Percentiles rank a stretch among this genome's conserved stretches.
Conservation (phyloP, 78 protist genomes). For the Chrysochromulina tobinii region DNA sequence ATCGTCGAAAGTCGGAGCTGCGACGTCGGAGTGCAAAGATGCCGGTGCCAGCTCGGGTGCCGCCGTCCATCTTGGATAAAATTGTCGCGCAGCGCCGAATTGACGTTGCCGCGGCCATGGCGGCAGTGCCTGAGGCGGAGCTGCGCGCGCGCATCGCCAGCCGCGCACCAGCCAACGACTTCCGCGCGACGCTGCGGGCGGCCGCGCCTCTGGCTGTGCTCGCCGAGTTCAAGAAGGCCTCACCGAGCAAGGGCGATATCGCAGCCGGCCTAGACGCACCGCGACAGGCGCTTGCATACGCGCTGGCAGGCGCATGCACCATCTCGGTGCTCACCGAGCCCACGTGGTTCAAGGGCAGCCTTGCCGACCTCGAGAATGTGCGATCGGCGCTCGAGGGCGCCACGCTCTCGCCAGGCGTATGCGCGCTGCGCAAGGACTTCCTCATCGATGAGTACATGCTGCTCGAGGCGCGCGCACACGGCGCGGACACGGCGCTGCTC, state of each 20-base stretch:
- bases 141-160: neutral
- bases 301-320: conserved; percentile 49
- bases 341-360: conserved; percentile 69
- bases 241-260: conserved; percentile 68
- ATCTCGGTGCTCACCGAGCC: conserved; percentile 76
- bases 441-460: conserved; percentile 58
- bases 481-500: conserved; percentile 70
- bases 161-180: neutral
- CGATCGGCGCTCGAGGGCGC: neutral
- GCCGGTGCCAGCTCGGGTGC: no score
- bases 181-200: neutral
- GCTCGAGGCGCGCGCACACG: conserved; percentile 58
- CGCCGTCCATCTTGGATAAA: neutral
- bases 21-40: no score
- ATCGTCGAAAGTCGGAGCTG: no score
- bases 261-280: conserved; percentile 19
- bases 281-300: conserved; percentile 10
- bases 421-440: conserved; percentile 71
- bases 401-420: neutral
- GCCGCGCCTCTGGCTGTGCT: neutral
- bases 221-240: conserved; percentile 61
- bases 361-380: conserved; percentile 32
- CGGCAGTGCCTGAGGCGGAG: neutral
- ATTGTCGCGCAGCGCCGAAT: conserved; percentile 26
- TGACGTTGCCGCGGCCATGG: conserved; percentile 27